Base-by-base conservation (phyloP, 2,329 filamentous ascomycete species). In the Paradendryphiella salina region DNA sequence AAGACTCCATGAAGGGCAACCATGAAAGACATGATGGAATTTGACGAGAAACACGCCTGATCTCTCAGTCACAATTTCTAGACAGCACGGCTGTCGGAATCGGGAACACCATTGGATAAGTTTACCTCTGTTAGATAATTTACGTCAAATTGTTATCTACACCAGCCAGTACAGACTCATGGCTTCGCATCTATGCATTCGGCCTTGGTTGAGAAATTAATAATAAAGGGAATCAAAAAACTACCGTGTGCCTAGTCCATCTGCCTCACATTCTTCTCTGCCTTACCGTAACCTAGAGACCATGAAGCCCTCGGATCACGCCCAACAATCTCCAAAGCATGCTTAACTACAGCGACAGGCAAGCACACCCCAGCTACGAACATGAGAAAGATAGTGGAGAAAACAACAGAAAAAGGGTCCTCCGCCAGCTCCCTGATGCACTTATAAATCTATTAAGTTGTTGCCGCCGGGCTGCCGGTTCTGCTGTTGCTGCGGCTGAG, bases 401-500 rank as follows among this genome's bases (percentile, higher is more conserved):
- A 64, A 59, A 52, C 46, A 60, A 63, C 47, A 44, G n/a, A 43
- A 15, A 35, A 39, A 34, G 6, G 14, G 42, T 36, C 35, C 23
- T 17, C 23, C 46, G 14, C 38, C 35, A 21, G 18, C 14, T 14
- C 4, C 9, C 26, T 5, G 32, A n/a, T 20, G 14, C 41, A 31
- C 46, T 55, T 57, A 84, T 64, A 86, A 71, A 71, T 86, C 84
- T 68, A 86, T 86, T 74, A 86, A 69, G 66, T 83, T 86, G 46
- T 81, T 80, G 50, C 77, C 73, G 44, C 77, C 76, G 52, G 76
- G 73, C 47, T 76, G 75, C 54, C 75, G 75, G 46, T 74, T 48
- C 37, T 48, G 44, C 46, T 43, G 50, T 29, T 41, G 73, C 46
- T 55, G 57, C 32, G 71, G 70, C 56, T 79, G 76, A 39, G 69